These are phyloP conservation scores for Amanita phalloides DNA, from an alignment of 768 basidiomycete genomes.

Conservation along the genomic window DNA sequence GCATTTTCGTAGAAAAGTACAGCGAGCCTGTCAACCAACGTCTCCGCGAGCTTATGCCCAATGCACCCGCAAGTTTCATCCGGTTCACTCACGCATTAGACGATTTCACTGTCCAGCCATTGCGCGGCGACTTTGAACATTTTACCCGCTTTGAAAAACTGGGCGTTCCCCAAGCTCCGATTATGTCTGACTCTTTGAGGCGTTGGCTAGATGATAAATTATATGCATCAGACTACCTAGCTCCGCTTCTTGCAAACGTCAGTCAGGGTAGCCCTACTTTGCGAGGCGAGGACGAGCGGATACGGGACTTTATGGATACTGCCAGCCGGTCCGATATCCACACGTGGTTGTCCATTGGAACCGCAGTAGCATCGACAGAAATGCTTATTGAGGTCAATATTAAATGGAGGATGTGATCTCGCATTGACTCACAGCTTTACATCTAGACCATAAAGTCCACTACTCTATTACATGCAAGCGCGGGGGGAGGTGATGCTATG, in stretches of 20 bases:
- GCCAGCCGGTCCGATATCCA: background rate
- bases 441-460: slow-evolving; percentile 2
- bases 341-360: background rate
- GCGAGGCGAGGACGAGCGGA: background rate
- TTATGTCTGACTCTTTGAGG: background rate
- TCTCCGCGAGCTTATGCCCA: slow-evolving; percentile 5
- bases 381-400: slow-evolving; percentile 2
- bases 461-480: background rate
- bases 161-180: background rate
- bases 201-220: slow-evolving; percentile 1
- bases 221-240: background rate
- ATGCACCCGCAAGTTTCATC: slow-evolving; percentile 2
- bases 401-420: background rate
- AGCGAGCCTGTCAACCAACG: slow-evolving; percentile 1
- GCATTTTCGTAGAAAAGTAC: slow-evolving; percentile 11
- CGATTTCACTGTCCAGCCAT: background rate
- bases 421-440: background rate
- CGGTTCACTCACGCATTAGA: slow-evolving; percentile 5
- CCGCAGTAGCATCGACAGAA: background rate
- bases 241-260: slow-evolving; percentile 1
- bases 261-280: slow-evolving; percentile 1
- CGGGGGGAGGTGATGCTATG: slow-evolving; percentile 4
- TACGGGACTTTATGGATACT: slow-evolving; percentile 1
- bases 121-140: background rate
- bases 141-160: slow-evolving; percentile 1